These are phyloP conservation scores for Fusarium staphyleae DNA, from an alignment of 2,329 filamentous ascomycete species.

Conservation along the genomic window DNA sequence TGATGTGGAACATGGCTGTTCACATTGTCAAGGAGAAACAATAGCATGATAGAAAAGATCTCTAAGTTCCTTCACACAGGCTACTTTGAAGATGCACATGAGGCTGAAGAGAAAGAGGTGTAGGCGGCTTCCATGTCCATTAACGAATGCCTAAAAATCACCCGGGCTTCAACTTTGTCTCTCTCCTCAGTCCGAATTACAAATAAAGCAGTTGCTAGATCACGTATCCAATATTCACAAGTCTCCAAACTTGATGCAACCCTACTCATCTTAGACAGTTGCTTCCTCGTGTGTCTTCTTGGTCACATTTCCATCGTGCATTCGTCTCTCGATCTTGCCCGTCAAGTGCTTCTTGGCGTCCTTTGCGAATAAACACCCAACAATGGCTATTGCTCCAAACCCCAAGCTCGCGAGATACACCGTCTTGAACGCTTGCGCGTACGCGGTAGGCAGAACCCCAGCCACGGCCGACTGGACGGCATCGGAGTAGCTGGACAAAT, in stretches of 20 bases:
- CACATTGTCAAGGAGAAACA: too few relatives aligned
- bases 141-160: too few relatives aligned
- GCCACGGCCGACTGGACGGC: conserved; percentile 44
- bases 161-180: too few relatives aligned
- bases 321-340: conserved; percentile 46
- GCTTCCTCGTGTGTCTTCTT: conserved; percentile 3
- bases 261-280: conserved; percentile 1
- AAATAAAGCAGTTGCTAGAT: too few relatives aligned
- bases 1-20: not conserved
- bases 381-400: conserved; percentile 48
- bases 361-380: conserved; percentile 47
- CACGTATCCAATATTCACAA: too few relatives aligned
- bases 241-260: too few relatives aligned
- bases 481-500: conserved; percentile 45
- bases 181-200: too few relatives aligned
- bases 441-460: conserved; percentile 43
- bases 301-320: conserved; percentile 32
- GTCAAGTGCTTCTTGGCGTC: conserved; percentile 47
- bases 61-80: too few relatives aligned
- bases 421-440: conserved; percentile 50
- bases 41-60: too few relatives aligned
- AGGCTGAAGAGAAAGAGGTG: too few relatives aligned
- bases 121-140: too few relatives aligned
- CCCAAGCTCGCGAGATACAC: conserved; percentile 51
- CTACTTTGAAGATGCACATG: too few relatives aligned